Evolutionary conservation across 2,329 filamentous ascomycete genomes (phyloP).

Genomic region (Fusarium verticillioides): DNA sequence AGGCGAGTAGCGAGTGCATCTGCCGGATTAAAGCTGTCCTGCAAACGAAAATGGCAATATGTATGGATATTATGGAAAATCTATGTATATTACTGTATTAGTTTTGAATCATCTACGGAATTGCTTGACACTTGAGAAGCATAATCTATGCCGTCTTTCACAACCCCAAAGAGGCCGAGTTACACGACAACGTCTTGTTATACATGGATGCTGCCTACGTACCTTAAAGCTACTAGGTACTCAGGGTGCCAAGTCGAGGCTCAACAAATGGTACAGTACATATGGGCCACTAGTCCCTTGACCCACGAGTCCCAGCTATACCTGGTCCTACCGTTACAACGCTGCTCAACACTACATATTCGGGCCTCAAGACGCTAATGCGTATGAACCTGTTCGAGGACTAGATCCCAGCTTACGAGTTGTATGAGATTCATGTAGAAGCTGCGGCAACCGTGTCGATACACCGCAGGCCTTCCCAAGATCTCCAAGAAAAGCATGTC

Average conservation of each 20-base stretch:
- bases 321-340: background rate
- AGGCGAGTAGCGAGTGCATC: background rate
- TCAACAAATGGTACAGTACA: constrained; percentile 1
- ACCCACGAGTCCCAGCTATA: background rate
- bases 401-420: background rate
- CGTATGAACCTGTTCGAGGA: constrained; percentile 1
- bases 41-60: background rate
- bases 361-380: background rate
- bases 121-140: background rate
- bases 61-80: background rate
- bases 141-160: background rate
- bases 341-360: background rate
- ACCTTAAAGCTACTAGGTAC: background rate
- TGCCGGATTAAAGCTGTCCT: background rate
- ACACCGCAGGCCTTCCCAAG: background rate
- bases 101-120: background rate
- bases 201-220: background rate
- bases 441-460: constrained; percentile 8
- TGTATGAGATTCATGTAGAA: background rate
- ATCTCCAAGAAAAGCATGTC: background rate
- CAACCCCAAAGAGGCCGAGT: background rate
- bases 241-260: constrained; percentile 3
- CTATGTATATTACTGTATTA: background rate
- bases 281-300: background rate
- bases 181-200: background rate